A percentile compares a stretch with the other conserved stretches of the same genome.
Conservation (phyloP, 331 rosid species). For the Arachis monticola region DNA sequence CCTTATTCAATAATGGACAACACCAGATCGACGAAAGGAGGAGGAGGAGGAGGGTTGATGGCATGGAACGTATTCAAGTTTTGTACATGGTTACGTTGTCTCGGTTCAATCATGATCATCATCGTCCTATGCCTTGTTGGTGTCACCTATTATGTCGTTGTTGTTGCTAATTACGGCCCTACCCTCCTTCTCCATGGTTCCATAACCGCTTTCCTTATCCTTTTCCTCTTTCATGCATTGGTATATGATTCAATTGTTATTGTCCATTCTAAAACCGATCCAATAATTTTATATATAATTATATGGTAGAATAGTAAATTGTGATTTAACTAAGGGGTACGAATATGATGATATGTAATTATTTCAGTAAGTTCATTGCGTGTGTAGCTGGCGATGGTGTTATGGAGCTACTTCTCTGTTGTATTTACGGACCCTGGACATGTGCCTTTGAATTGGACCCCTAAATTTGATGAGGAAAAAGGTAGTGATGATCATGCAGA, state of each 20-base stretch:
- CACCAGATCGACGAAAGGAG: slow-evolving; percentile 31
- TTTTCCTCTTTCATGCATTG: slow-evolving; percentile 62
- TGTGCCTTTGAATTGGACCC: slow-evolving; percentile 72
- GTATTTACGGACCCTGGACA: slow-evolving; percentile 72
- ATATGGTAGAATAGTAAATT: not conserved
- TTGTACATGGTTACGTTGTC: slow-evolving; percentile 63
- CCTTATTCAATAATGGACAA: not conserved
- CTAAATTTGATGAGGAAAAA: slow-evolving; percentile 59
- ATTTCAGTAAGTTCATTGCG: slow-evolving; percentile 39
- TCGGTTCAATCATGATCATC: slow-evolving; percentile 69
- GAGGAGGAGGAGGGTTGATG: slow-evolving; percentile 40
- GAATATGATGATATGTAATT: slow-evolving; percentile 16
- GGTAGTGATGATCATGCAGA: slow-evolving; percentile 36
- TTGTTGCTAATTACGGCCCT: slow-evolving; percentile 63
- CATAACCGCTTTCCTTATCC: slow-evolving; percentile 46
- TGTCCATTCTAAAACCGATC: not conserved
- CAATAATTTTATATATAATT: not conserved
- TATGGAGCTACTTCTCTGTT: slow-evolving; percentile 81
- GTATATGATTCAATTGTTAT: slow-evolving; percentile 21
- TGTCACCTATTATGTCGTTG: slow-evolving; percentile 68
- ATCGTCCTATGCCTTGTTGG: slow-evolving; percentile 56
- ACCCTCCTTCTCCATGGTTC: slow-evolving; percentile 56
- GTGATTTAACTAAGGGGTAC: not conserved
- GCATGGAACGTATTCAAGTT: slow-evolving; percentile 70
- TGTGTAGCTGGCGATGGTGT: slow-evolving; percentile 75